Base-by-base conservation (phyloP, 2,329 filamentous ascomycete species). In the Trichophyton verrucosum region DNA sequence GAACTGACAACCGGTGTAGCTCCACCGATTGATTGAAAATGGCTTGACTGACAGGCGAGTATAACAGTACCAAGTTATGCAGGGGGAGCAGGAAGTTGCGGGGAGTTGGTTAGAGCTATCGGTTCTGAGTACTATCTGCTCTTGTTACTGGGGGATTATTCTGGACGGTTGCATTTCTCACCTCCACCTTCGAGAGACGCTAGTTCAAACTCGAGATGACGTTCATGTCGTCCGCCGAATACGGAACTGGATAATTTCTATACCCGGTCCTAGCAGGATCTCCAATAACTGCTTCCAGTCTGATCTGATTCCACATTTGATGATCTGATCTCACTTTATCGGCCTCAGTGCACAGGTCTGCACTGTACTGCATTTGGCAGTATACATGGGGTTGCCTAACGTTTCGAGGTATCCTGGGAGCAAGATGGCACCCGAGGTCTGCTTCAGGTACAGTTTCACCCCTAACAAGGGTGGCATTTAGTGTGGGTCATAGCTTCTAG, bases 401-500 rank as follows among this genome's bases (percentile, higher is more conserved):
- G 27, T 53, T 27, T 53, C 49, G 22, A 24, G 49, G 22, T 1
- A 53, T 53, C 49, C 49, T 30, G 22, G 49, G 20, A 22, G 13
- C 20, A 49, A 27, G 27, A n/a, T 33, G 6, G 9, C 22, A 24
- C 15, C 27, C 33, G 13, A 53, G 27, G 22, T 22, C 22, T 53
- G 49, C 49, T 53, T 53, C 49, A 53, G 49, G 49, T 24, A 53
- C 49, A 30, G 49, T 53, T 53, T 53, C 49, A 53, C 13, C 49
- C 22, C 49, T 33, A 20, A 24, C 49, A 33, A 53, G 49, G 3
- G 27, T 30, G 15, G 22, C 30, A 30, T 30, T 53, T 30, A 33
- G 49, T 53, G 49, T 53, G 49, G 49, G 49, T n/a, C 49, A 53
- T 30, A 30, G 27, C 49, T 53, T 53, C 22, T 24, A 17, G 13